Evolutionary conservation across 371 early-diverging fungal species (phyloP), one percentile per base, ranked within the genome.

Genomic region (Mortierella sp.): DNA sequence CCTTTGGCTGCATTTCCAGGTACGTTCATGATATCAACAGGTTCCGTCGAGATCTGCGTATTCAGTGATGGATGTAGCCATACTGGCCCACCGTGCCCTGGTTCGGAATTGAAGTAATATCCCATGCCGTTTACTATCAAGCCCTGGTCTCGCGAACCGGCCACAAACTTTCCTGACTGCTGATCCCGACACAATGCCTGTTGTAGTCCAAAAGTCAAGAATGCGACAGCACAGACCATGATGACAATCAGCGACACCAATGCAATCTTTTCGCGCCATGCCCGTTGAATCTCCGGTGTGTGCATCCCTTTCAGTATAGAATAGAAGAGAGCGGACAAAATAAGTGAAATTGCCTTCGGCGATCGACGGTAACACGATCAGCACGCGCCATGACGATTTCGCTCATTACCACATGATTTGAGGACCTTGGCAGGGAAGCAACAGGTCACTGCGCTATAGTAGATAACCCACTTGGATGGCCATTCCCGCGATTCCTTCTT

Each of bases 261-360:
- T 0, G 90, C 93, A 39, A 95, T 89, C 67, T 95, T 95, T 79
- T 95, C 95, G 70, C 94, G 81, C 87, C 91, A 95, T 31, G 95
- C 97, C 60, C 86, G 90, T 72, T 90, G 93, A n/a, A 87, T 84
- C 31, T 79, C 83, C 28, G 61, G 17, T 15, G 68, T 59, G 32
- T 67, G 58, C 71, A 72, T 81, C 9, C 79, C 79, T 70, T 26
- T 34, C 37, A 34, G n/a, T n/a, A n/a, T n/a, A n/a, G n/a, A n/a
- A n/a, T n/a, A n/a, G n/a, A n/a, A n/a, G n/a, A n/a, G n/a, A n/a
- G n/a, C n/a, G n/a, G n/a, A n/a, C n/a, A n/a, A n/a, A n/a, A n/a
- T n/a, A n/a, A n/a, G n/a, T n/a, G n/a, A n/a, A n/a, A n/a, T n/a
- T n/a, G n/a, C n/a, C n/a, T n/a, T n/a, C n/a, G n/a, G n/a, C n/a